Percentiles rank a stretch among this genome's conserved stretches.
Conservation (phyloP, 2,329 filamentous ascomycete genomes). For the Colletotrichum destructivum region DNA sequence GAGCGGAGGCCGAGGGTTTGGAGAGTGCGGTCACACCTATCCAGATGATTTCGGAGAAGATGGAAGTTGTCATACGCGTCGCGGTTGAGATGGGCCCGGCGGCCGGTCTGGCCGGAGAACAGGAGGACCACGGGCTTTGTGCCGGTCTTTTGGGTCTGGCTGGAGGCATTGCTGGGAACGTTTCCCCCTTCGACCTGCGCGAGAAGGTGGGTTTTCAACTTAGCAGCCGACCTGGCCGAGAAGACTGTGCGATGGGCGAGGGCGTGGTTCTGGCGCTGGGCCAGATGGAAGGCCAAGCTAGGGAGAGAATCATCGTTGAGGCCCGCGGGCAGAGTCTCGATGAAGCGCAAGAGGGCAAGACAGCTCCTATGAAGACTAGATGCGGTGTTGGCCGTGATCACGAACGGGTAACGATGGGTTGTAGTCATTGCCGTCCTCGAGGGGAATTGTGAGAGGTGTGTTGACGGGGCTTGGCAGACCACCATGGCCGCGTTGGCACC, state of each 20-base stretch:
- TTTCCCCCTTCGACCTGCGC: background rate
- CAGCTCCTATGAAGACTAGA: background rate
- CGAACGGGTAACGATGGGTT: background rate
- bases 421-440: background rate
- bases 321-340: background rate
- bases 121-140: conserved; percentile 50
- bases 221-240: background rate
- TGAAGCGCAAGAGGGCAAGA: background rate
- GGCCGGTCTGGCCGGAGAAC: conserved; percentile 56
- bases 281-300: conserved; percentile 4
- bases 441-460: background rate
- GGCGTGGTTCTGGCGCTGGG: background rate
- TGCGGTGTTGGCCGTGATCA: background rate
- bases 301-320: background rate
- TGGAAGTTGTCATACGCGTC: conserved; percentile 44
- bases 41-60: conserved; percentile 49
- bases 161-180: no score
- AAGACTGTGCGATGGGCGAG: conserved; percentile 6
- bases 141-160: background rate
- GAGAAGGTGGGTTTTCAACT: background rate
- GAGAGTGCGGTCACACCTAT: conserved; percentile 51
- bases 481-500: conserved; percentile 47
- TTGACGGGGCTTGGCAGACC: conserved; percentile 27
- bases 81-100: background rate
- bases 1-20: conserved; percentile 48